phyloP scores from a whole-genome alignment of 108 stramenopile species.

The Cyclotella baltica region DNA sequence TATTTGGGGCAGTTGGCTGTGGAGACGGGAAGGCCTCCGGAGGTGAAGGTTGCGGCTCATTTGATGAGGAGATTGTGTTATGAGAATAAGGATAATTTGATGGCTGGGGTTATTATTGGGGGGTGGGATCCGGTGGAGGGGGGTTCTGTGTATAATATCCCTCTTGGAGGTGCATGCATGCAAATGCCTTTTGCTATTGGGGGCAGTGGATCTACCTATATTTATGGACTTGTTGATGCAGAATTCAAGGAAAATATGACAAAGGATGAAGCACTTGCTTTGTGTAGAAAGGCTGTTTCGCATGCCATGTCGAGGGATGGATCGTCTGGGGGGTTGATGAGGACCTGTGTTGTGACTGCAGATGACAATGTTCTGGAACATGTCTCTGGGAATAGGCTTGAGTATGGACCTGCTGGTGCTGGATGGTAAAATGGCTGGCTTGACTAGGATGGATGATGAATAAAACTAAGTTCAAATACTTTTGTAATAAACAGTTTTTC shows the following conservation, averaged over 20 bases:
- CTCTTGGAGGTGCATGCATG: slow-evolving; percentile 93
- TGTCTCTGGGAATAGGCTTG: slow-evolving; percentile 81
- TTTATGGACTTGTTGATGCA: slow-evolving; percentile 93
- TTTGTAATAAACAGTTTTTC: too few relatives aligned
- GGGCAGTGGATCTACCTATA: slow-evolving; percentile 94
- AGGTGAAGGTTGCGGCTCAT: slow-evolving; percentile 93
- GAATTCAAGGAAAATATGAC: slow-evolving; percentile 85
- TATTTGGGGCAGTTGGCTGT: slow-evolving; percentile 85
- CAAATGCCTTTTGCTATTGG: slow-evolving; percentile 94
- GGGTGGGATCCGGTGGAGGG: slow-evolving; percentile 96
- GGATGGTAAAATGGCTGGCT: slow-evolving; percentile 22
- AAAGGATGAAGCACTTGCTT: slow-evolving; percentile 82
- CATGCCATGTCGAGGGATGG: slow-evolving; percentile 99
- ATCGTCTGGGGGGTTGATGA: slow-evolving; percentile 94
- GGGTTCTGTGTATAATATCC: slow-evolving; percentile 88
- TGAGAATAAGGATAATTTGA: slow-evolving; percentile 94
- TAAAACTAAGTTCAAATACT: background rate
- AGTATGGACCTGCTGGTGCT: slow-evolving; percentile 77
- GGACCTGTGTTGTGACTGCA: slow-evolving; percentile 84
- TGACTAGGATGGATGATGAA: background rate
- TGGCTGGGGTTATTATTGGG: slow-evolving; percentile 97
- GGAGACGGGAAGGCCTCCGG: slow-evolving; percentile 89
- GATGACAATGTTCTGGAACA: slow-evolving; percentile 81
- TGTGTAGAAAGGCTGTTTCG: slow-evolving; percentile 88
- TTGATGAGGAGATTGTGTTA: slow-evolving; percentile 89